Evolutionary conservation across 192 early-diverging fungal genomes (phyloP), one percentile per base, ranked within the genome.

Genomic region (Rhizophlyctis rosea): DNA sequence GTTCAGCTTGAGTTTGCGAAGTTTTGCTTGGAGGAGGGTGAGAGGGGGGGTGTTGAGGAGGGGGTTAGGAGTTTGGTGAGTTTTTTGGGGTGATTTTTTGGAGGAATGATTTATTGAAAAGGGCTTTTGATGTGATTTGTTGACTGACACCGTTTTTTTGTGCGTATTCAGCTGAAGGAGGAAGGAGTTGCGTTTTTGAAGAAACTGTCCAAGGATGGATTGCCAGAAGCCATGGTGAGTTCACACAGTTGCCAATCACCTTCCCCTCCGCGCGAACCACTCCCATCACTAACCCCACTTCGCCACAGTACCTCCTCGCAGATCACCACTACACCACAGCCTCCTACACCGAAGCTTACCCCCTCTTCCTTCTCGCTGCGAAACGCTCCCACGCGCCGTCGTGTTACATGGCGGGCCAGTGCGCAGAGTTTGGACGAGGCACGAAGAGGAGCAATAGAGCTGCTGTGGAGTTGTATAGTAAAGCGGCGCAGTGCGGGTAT

Each of bases 381-480:
- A 90, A 89, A 59, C 83, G 86, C 61, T 75, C 73, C 29, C 83
- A 87, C 62, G 71, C 89, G 18, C 81, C 82, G 50, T 85, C 88
- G 23, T 77, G 81, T 5, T 90, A 83, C 67, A 64, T 85, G 25
- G 79, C 84, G 4, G 89, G 74, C 11, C 71, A 73, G 16, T 90
- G 81, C 34, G 80, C 82, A 64, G 88, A 92, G 65, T 66, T 81
- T 58, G 88, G 85, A 25, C 51, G 76, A 44, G 91, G 91, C 16
- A 76, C 72, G 44, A 76, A 78, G 21, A 85, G 80, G 67, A 77
- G 80, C 51, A 65, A 59, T 56, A 64, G 78, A n/a, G 77, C 84
- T 21, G 81, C 89, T n/a, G 67, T 82, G 47, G 78, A 85, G 47
- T 88, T 89, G 58, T 92, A 90, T 66, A 84, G 73, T 58, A 86